Percentiles rank a stretch among this genome's conserved stretches.
Evolutionary conservation across 2,329 filamentous ascomycete genomes (phyloP).

Genomic region (Grosmannia clavigera): DNA sequence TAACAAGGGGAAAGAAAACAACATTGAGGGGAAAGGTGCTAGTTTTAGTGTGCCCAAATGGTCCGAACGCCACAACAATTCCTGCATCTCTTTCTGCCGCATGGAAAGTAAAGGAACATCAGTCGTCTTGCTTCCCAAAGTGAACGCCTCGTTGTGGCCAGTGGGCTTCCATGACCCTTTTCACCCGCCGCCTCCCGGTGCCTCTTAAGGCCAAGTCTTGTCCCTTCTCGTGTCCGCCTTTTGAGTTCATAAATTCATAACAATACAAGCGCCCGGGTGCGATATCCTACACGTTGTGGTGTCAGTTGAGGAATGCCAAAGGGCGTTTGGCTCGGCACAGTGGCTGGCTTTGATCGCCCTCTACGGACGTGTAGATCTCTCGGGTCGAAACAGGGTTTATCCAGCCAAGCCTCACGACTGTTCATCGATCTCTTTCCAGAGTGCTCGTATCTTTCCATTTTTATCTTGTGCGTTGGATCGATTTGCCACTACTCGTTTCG

Average conservation of each 20-base stretch:
- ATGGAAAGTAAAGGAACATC: background rate
- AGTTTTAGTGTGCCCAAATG: background rate
- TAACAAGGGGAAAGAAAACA: background rate
- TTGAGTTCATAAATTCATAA: background rate
- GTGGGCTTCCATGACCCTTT: background rate
- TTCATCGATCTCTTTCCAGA: conserved; percentile 67
- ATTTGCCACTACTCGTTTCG: conserved; percentile 67
- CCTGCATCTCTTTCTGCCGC: background rate
- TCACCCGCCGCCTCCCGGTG: background rate
- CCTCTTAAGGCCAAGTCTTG: background rate
- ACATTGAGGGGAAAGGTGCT: background rate
- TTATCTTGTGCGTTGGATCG: conserved; percentile 57
- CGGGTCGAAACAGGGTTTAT: background rate
- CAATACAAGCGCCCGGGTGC: background rate
- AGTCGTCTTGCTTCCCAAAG: background rate
- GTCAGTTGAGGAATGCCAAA: background rate
- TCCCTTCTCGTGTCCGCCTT: background rate
- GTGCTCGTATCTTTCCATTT: conserved; percentile 60
- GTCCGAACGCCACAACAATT: background rate
- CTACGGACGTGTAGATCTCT: background rate
- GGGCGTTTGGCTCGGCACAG: background rate
- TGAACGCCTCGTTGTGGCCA: background rate
- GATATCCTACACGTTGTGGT: background rate
- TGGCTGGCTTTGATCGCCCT: background rate
- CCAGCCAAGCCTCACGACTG: conserved; percentile 33